A percentile compares a stretch with the other conserved stretches of the same genome.
These are phyloP conservation scores for Clavispora fructus DNA, from an alignment of 805 yeast species.

Conservation along the genomic window DNA sequence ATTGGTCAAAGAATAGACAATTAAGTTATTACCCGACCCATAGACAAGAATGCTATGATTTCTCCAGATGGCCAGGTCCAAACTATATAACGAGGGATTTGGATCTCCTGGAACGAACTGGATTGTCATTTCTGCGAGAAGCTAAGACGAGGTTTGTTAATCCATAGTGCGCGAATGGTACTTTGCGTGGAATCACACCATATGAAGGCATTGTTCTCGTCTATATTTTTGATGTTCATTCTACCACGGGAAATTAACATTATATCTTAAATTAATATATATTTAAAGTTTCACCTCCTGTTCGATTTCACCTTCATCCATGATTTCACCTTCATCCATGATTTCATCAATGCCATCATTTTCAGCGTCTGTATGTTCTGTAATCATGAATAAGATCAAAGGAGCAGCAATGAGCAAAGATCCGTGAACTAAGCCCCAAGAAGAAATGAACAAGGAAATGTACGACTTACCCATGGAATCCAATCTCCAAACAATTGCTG, in stretches of 20 bases:
- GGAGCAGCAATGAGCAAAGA: constrained; percentile 47
- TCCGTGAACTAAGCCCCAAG: constrained; percentile 49
- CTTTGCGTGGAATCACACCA: background rate
- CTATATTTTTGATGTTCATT: background rate
- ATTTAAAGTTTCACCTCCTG: background rate
- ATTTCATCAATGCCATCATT: constrained; percentile 25
- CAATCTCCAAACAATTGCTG: constrained; percentile 55
- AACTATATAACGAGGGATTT: constrained; percentile 49
- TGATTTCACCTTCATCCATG: constrained; percentile 15
- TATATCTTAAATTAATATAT: constrained; percentile 2
- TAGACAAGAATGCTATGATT: constrained; percentile 60
- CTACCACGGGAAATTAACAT: constrained; percentile 8
- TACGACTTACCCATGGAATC: constrained; percentile 39
- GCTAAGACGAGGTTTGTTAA: background rate
- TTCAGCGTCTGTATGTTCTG: constrained; percentile 38
- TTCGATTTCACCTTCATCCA: constrained; percentile 18
- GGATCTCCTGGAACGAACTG: constrained; percentile 86
- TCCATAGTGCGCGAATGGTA: background rate
- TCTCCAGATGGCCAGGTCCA: constrained; percentile 62
- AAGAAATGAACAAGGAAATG: constrained; percentile 40
- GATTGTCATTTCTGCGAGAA: constrained; percentile 45
- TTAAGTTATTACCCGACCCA: constrained; percentile 84
- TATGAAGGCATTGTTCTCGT: background rate
- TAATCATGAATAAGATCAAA: constrained; percentile 37
- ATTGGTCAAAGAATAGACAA: constrained; percentile 32